Base-by-base conservation (phyloP, 2,329 filamentous ascomycete species). In the Colletotrichum gigasporum region DNA sequence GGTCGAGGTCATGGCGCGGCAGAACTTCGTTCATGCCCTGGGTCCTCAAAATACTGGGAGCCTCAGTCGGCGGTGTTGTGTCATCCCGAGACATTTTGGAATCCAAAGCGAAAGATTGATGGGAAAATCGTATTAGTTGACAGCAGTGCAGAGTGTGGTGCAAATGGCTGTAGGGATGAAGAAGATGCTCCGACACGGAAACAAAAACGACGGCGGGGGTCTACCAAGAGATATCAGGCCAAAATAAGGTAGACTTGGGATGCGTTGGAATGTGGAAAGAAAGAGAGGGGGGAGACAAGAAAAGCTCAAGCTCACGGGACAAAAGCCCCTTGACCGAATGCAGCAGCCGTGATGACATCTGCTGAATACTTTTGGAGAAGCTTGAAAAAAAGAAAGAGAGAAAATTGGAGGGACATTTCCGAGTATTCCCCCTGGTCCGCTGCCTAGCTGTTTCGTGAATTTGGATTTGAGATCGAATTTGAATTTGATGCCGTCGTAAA, bases 11-110 rank as follows among this genome's bases (percentile, higher is more conserved):
- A 22, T 45, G 61, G 7, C 61, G 61, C 22, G 61, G 61, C 9
- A 64, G 24, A 11, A 64, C 28, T 51, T 64, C 55, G 9, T 64
- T 53, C 61, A 64, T 61, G 1, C 48, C 61, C 10, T 53, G 61
- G n/a, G 47, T 44, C 37, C 61, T 53, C 16, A 64, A 48, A 9
- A 54, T 12, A 14, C 48, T 56, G 16, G 26, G 41, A 7, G 32
- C 18, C 8, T 61, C 56, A 9, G 16, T 18, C n/a, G 41, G n/a
- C 12, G 61, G 11, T 30, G 50, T 11, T 34, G 61, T 35, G 2
- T 64, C 56, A 6, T 39, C 35, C 3, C 28, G 47, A 42, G 61
- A n/a, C 61, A 64, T 64, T 26, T 7, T 24, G 35, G 32, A 50
- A n/a, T 26, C 5, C 16, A 28, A 16, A 11, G 24, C 12, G 7